These are phyloP conservation scores for Microsporum audouinii DNA, from an alignment of 2,329 filamentous ascomycete genomes.

Conservation along the genomic window DNA sequence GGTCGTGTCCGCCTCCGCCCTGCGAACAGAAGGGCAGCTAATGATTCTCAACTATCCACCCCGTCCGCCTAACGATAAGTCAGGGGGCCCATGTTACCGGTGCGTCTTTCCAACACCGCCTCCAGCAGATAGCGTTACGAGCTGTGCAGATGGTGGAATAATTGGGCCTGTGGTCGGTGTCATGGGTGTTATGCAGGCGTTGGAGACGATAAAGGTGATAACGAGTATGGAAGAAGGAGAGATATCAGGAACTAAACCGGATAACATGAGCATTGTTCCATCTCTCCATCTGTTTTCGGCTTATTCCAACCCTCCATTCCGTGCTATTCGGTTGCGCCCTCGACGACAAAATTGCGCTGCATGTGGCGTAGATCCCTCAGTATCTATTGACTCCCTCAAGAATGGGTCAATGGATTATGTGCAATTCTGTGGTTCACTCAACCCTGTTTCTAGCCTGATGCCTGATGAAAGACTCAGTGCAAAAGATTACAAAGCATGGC, in stretches of 20 bases:
- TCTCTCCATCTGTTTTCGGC: constrained; percentile 35
- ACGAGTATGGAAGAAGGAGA: constrained; percentile 26
- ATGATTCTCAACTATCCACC: constrained; percentile 78
- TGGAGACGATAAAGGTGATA: constrained; percentile 80
- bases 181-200: constrained; percentile 85
- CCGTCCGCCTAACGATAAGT: constrained; percentile 42
- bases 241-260: constrained; percentile 14
- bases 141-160: constrained; percentile 87
- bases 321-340: constrained; percentile 61
- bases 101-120: constrained; percentile 86
- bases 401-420: constrained; percentile 67
- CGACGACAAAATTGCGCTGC: constrained; percentile 61
- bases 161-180: constrained; percentile 82
- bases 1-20: constrained; percentile 77
- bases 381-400: constrained; percentile 52
- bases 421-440: constrained; percentile 63
- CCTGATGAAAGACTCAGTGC: constrained; percentile 58
- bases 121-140: constrained; percentile 67
- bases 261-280: constrained; percentile 15
- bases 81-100: constrained; percentile 77
- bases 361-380: constrained; percentile 53
- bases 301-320: constrained; percentile 45
- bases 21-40: constrained; percentile 80
- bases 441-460: constrained; percentile 45
- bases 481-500: constrained; percentile 41